phyloP scores from a whole-genome alignment of 2,329 filamentous ascomycete genomes.

The Colletotrichum sp. region DNA sequence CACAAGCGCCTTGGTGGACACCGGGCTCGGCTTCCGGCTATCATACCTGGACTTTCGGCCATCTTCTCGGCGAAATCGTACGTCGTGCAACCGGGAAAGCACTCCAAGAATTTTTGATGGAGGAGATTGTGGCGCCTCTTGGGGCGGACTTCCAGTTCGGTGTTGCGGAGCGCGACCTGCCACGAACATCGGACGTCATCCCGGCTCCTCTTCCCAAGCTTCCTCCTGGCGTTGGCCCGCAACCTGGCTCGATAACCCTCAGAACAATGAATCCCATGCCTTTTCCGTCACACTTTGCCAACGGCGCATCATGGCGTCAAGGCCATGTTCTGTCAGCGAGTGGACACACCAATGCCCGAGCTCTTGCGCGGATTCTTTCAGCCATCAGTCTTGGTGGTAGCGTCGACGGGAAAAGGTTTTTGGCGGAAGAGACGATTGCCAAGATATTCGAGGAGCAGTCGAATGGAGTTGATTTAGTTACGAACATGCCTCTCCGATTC shows the following conservation, averaged over 20 bases:
- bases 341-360: slow-evolving; percentile 49
- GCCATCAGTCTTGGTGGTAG: slow-evolving; percentile 23
- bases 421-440: slow-evolving; percentile 45
- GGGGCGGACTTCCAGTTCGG: slow-evolving; percentile 52
- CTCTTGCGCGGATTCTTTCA: slow-evolving; percentile 44
- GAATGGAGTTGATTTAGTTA: slow-evolving; percentile 43
- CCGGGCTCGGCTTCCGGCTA: slow-evolving; percentile 48
- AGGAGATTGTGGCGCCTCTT: slow-evolving; percentile 41
- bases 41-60: slow-evolving; percentile 42
- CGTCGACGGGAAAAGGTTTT: slow-evolving; percentile 26
- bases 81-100: slow-evolving; percentile 42
- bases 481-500: slow-evolving; percentile 37
- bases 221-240: slow-evolving; percentile 19
- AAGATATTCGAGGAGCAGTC: slow-evolving; percentile 49
- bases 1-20: slow-evolving; percentile 46
- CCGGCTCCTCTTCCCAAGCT: slow-evolving; percentile 30
- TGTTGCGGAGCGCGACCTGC: slow-evolving; percentile 41
- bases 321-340: slow-evolving; percentile 45
- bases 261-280: slow-evolving; percentile 32
- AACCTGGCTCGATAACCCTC: slow-evolving; percentile 28
- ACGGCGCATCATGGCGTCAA: slow-evolving; percentile 36
- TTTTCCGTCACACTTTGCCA: slow-evolving; percentile 23
- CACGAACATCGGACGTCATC: slow-evolving; percentile 35
- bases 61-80: slow-evolving; percentile 47
- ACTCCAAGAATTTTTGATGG: slow-evolving; percentile 41